Evolutionary conservation across 2,329 filamentous ascomycete species (phyloP).

Genomic region (Nothophoma quercina): DNA sequence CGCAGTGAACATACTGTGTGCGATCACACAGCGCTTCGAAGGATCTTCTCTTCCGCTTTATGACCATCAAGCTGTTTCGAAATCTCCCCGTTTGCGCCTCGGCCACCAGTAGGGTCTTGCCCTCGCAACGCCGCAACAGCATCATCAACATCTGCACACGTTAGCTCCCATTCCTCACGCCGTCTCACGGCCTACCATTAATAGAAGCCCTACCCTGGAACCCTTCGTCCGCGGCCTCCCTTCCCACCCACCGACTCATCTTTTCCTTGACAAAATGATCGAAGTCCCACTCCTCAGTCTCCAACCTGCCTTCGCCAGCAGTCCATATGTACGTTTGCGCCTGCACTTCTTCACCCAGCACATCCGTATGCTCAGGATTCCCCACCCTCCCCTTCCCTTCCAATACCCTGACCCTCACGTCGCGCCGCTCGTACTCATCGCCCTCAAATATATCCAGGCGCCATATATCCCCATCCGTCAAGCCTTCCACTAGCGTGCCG

Average conservation of each 20-base stretch:
- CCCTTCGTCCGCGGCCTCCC: constrained; percentile 54
- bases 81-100: constrained; percentile 53
- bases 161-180: constrained; percentile 3
- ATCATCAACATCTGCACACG: constrained; percentile 53
- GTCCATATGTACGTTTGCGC: constrained; percentile 63
- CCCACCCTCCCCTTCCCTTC: constrained; percentile 27
- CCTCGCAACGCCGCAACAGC: constrained; percentile 50
- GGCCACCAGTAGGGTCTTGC: constrained; percentile 55
- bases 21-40: constrained; percentile 43
- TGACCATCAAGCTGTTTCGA: constrained; percentile 42
- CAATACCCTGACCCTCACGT: constrained; percentile 57
- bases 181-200: constrained; percentile 24
- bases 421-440: constrained; percentile 67
- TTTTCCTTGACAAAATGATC: constrained; percentile 82
- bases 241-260: constrained; percentile 65
- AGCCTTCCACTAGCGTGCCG: constrained; percentile 76
- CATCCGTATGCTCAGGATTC: constrained; percentile 25
- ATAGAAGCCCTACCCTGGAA: constrained; percentile 52
- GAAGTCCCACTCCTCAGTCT: constrained; percentile 86
- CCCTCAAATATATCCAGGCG: constrained; percentile 87
- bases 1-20: too few relatives aligned
- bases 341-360: constrained; percentile 50
- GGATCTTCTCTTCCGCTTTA: constrained; percentile 26
- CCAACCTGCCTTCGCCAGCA: constrained; percentile 60
- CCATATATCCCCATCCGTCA: constrained; percentile 78